A percentile compares a stretch with the other conserved stretches of the same genome.
These are phyloP conservation scores for Silene noctiflora DNA, from an alignment of 179 eudicot genomes.

Conservation along the genomic window DNA sequence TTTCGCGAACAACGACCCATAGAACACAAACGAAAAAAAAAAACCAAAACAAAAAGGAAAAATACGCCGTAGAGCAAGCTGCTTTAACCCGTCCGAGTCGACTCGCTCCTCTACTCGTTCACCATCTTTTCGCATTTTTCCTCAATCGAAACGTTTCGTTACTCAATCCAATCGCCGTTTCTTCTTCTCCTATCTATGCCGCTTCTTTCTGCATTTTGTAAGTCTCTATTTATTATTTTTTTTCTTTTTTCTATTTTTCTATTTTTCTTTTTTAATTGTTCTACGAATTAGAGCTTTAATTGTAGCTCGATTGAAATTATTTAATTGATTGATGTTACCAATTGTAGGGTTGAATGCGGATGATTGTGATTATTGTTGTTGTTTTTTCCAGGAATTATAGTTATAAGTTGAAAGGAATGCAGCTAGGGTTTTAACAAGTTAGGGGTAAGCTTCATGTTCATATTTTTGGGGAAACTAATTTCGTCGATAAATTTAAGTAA, in stretches of 20 bases:
- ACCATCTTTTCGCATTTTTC: conserved; percentile 7
- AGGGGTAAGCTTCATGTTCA: conserved; percentile 23
- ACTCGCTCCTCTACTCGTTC: conserved; percentile 28
- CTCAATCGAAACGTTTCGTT: conserved; percentile 24
- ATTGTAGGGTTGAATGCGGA: conserved; percentile 8
- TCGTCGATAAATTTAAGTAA: background rate
- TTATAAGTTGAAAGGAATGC: conserved; percentile 12
- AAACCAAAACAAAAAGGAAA: conserved; percentile 1
- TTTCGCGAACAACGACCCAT: conserved; percentile 20
- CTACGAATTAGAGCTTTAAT: background rate
- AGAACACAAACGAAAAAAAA: background rate
- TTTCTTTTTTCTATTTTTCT: background rate
- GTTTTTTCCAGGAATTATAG: conserved; percentile 15
- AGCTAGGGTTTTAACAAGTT: conserved; percentile 18
- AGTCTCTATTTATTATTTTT: conserved; percentile 12
- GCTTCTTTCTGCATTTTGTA: conserved; percentile 18
- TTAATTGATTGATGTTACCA: background rate
- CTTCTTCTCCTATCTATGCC: conserved; percentile 1
- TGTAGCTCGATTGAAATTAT: conserved; percentile 30
- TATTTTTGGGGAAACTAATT: conserved; percentile 6
- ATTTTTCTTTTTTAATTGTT: background rate
- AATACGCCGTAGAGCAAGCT: conserved; percentile 14
- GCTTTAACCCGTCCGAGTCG: conserved; percentile 25
- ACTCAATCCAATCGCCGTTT: background rate
- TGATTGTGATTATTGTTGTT: conserved; percentile 17